Percentiles rank a stretch among this genome's conserved stretches.
Conservation (phyloP, 208 protist species). For the Crithidia expoeki region DNA sequence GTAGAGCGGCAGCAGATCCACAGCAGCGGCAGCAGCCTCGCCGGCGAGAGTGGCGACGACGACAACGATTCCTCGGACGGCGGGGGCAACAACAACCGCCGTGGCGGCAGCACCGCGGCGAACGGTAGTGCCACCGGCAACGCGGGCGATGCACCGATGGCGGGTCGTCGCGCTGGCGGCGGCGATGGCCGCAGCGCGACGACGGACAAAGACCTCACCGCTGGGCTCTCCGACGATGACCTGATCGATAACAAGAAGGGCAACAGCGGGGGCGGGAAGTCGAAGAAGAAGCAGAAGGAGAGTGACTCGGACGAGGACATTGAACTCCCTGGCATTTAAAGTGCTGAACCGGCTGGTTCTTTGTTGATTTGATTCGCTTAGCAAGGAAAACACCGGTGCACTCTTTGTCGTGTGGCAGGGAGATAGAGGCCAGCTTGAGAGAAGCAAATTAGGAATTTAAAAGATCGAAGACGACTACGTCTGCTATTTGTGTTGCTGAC, state of each 20-base stretch:
- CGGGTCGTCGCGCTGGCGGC: slow-evolving; percentile 24
- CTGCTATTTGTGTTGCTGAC: no score
- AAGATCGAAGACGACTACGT: no score
- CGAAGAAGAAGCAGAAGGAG: slow-evolving; percentile 42
- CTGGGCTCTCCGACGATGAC: slow-evolving; percentile 49
- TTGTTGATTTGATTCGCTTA: no score
- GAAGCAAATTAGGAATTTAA: no score
- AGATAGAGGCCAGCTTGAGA: no score
- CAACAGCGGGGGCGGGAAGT: slow-evolving; percentile 11
- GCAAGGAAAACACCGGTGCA: no score
- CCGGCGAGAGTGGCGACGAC: slow-evolving; percentile 20
- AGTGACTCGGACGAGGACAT: slow-evolving; percentile 78
- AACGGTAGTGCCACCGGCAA: slow-evolving; percentile 18
- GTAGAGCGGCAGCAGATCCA: slow-evolving; percentile 70
- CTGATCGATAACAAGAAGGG: slow-evolving; percentile 29
- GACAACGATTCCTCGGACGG: slow-evolving; percentile 33
- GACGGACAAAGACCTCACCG: slow-evolving; percentile 35
- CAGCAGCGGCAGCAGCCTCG: slow-evolving; percentile 38
- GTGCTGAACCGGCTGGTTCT: no score
- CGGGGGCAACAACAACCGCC: slow-evolving; percentile 14
- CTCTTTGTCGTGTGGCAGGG: no score
- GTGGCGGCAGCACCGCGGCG: not conserved
- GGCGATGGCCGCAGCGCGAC: slow-evolving; percentile 27
- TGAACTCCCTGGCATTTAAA: slow-evolving; percentile 72
- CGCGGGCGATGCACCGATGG: slow-evolving; percentile 31